Base-by-base conservation (phyloP, 2,329 filamentous ascomycete genomes). In the Cytospora mali region DNA sequence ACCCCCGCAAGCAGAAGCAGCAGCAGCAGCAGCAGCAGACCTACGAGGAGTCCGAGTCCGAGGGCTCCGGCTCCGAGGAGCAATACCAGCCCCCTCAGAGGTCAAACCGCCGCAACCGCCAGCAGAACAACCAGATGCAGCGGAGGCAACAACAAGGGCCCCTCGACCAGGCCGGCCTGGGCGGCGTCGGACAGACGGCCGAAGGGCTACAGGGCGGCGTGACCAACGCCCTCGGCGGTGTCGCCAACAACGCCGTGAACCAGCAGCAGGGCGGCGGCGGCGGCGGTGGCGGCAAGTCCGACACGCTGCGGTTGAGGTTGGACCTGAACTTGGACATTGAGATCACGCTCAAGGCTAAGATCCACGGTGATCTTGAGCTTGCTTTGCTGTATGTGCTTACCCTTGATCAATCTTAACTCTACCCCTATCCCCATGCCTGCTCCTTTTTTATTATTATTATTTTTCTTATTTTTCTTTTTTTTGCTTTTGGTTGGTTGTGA, bases 251-350 rank as follows among this genome's bases (percentile, higher is more conserved):
- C 55, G 75, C 75, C 42, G 69, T 78, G 60, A 72, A 76, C 64
- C 71, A 77, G 64, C 62, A 58, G 23, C 54, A 61, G 21, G 56
- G 57, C 55, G 60, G 59, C 59, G 63, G 63, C 60, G 62, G 74
- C 66, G 74, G 70, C 35, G 73, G 72, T 49, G 72, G 75, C 69
- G 79, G 81, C 70, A 80, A 82, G 70, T 80, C 84, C 64, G 88
- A 92, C 70, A 89, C 90, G 46, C 77, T 93, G 72, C 88, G 88
- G 73, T 75, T 95, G 69, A 84, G 88, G 42, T 78, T 95, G 25
- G 91, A 95, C 71, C 81, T 93, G 62, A 95, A 95, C 75, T 80
- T 95, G 62, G 91, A 95, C 68, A 83, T 95, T 55, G 91, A 95
- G 75, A 91, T 95, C 66, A 89, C 92, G 70, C 82, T 95, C 65